Evolutionary conservation across 305 asterid species (phyloP), one percentile per base, ranked within the genome.

Genomic region (Caryopteris hybrid): DNA sequence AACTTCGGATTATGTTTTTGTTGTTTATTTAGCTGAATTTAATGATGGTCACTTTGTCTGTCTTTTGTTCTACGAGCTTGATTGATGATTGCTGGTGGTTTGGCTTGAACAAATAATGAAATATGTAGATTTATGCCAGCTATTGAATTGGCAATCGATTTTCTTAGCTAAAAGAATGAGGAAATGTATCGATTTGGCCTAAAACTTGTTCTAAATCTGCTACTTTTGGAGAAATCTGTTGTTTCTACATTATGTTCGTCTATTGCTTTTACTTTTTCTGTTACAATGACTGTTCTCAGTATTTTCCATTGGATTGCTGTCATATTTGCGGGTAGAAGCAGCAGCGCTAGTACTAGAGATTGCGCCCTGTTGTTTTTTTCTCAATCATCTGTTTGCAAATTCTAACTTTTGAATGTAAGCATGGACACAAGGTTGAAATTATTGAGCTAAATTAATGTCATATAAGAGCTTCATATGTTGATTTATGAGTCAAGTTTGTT

Each of bases 141-240:
- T 73, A 33, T 36, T 55, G 70, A 41, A 14, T 27, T 39, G 43
- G 75, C 64, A 20, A 56, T 74, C 38, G 9, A 39, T 41, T 70
- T 46, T 23, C 31, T 66, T 4, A 18, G 61, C 53, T 64, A 3
- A 18, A 21, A 31, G 47, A 36, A 21, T 56, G 68, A 27, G 50
- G 56, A 38, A 74, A 47, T 53, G 36, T 23, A 23, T 51, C 41
- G n/a, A 55, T 53, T 61, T 70, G 61, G 69, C 48, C 20, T 9
- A 8, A 27, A 48, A 8, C 46, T 17, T 27, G 66, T 52, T 34
- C 27, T 29, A 1, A 10, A 39, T 68, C 42, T 69, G 58, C 62
- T 14, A 42, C 16, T 61, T 60, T 13, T 41, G 33, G 18, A 45
- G 10, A 38, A 11, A 11, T 34, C 11, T 42, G 56, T 0, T 66